Evolutionary conservation across 495 filamentous ascomycete genomes (phyloP), one percentile per base, ranked within the genome.

Genomic region (Glarea lozoyensis): DNA sequence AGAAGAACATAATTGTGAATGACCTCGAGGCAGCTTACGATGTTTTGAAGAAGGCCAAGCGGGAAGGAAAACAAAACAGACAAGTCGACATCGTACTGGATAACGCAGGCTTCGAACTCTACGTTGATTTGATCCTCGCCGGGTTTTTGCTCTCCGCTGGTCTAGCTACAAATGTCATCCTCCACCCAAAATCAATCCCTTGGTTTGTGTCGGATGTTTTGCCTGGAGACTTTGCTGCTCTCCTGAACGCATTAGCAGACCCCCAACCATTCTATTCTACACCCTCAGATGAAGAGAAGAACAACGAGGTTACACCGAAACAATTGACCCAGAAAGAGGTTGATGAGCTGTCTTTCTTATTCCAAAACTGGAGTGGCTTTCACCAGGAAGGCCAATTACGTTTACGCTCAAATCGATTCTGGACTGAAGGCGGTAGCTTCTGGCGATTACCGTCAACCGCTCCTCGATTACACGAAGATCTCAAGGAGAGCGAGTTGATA

Each of bases 121-220:
- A 84, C 58, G 92, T 95, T 44, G 92, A 98, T 55, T 68, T 97
- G 10, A 80, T 96, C 33, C 70, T 98, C 2, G 88, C 84, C 4
- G 92, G 88, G 2, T 98, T 92, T 55, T 69, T 98, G 2, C 68
- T 98, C 5, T 78, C 82, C 0, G 63, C 85, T 3, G 84, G 81
- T 0, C 70, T 98, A 13, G 92, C 90, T 1, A 94, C 89, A 0
- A 78, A 73, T 4, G 70, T 97, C 11, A 79, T 95, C n/a, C 74
- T 98, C 6, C 88, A 94, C 57, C 86, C 92, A 4, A 98, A 98
- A 63, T 76, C 76, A 24, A 84, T 97, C 39, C 92, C 92, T 0
- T 98, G 92, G 92, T 98, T 97, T 52, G 92, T 98, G 34, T 94
- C 87, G 0, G 92, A 98, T 53, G 92, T 97, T 10, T 61, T 94